phyloP scores from a whole-genome alignment of 805 yeast genomes.

The Kuraishia molischiana region DNA sequence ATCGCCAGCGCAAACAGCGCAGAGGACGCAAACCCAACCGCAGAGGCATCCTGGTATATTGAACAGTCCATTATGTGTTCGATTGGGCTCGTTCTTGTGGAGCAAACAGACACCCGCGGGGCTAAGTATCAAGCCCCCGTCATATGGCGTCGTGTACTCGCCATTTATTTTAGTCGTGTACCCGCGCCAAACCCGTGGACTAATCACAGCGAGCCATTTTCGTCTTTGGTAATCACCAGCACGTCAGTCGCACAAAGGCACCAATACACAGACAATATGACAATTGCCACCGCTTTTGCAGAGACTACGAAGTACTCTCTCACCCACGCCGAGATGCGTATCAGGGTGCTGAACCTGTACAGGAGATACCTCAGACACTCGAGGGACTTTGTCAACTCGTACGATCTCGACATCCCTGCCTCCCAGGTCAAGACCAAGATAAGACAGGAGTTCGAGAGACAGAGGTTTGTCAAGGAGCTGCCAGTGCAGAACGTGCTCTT shows the following conservation, averaged over 20 bases:
- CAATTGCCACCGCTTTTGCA: conserved; percentile 76
- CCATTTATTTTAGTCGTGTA: too few species aligned
- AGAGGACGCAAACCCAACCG: conserved; percentile 37
- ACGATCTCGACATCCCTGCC: conserved; percentile 69
- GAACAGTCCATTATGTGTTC: conserved; percentile 26
- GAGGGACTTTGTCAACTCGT: conserved; percentile 40
- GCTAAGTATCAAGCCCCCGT: too few species aligned
- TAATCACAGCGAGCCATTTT: too few species aligned
- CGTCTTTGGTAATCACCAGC: too few species aligned
- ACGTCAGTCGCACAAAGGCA: too few species aligned
- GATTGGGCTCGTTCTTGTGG: too few species aligned
- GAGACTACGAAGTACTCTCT: conserved; percentile 65
- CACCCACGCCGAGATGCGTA: conserved; percentile 49
- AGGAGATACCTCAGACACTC: conserved; percentile 61
- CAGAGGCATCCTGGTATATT: conserved; percentile 39
- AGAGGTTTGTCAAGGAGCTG: conserved; percentile 61
- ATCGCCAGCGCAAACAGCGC: conserved; percentile 55
- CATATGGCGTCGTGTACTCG: too few species aligned
- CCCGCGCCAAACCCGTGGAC: too few species aligned
- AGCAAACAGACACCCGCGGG: conserved; percentile 2
- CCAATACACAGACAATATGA: too few species aligned
- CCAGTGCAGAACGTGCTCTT: conserved; percentile 58
- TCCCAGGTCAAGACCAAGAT: conserved; percentile 73
- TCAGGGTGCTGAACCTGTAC: conserved; percentile 60
- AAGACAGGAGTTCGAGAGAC: conserved; percentile 83